A percentile compares a stretch with the other conserved stretches of the same genome.
These are phyloP conservation scores for Leccinum variicolor DNA, from an alignment of 768 basidiomycete genomes.

Conservation along the genomic window DNA sequence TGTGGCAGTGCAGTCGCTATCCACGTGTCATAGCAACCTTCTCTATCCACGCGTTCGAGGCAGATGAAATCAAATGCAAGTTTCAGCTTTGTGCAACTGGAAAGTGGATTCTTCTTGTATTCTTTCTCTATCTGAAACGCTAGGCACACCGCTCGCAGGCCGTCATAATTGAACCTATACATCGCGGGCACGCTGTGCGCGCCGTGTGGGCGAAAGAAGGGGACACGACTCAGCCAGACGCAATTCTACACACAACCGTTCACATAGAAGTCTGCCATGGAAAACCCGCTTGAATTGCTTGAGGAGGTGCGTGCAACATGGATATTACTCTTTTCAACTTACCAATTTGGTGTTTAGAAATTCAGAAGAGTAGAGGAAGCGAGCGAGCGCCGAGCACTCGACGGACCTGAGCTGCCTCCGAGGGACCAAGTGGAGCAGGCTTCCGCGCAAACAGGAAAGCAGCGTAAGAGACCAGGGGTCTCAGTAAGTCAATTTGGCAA, in stretches of 20 bases:
- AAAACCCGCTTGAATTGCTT: slow-evolving; percentile 22
- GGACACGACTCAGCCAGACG: not conserved
- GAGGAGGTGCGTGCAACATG: slow-evolving; percentile 24
- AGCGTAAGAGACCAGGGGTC: slow-evolving; percentile 46
- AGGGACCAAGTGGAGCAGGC: slow-evolving; percentile 16
- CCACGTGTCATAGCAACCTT: slow-evolving; percentile 14
- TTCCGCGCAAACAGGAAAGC: slow-evolving; percentile 24
- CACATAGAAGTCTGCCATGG: slow-evolving; percentile 13
- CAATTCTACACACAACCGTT: not conserved
- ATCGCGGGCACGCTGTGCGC: slow-evolving; percentile 9
- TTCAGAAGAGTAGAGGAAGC: slow-evolving; percentile 58
- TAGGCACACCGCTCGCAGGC: not conserved
- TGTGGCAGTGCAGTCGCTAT: slow-evolving; percentile 17
- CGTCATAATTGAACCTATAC: slow-evolving; percentile 1
- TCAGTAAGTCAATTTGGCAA: slow-evolving; percentile 62
- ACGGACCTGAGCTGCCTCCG: slow-evolving; percentile 23
- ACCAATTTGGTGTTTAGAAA: slow-evolving; percentile 35
- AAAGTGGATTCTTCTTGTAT: not conserved
- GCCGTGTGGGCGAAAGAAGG: not conserved
- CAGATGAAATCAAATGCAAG: slow-evolving; percentile 9
- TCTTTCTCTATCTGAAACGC: not conserved
- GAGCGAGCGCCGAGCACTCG: slow-evolving; percentile 47
- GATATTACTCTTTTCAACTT: not conserved
- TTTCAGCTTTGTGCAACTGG: slow-evolving; percentile 4
- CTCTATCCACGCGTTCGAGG: not conserved